Evolutionary conservation across 768 basidiomycete species (phyloP), one percentile per base, ranked within the genome.

Genomic region (Suillus bovinus): DNA sequence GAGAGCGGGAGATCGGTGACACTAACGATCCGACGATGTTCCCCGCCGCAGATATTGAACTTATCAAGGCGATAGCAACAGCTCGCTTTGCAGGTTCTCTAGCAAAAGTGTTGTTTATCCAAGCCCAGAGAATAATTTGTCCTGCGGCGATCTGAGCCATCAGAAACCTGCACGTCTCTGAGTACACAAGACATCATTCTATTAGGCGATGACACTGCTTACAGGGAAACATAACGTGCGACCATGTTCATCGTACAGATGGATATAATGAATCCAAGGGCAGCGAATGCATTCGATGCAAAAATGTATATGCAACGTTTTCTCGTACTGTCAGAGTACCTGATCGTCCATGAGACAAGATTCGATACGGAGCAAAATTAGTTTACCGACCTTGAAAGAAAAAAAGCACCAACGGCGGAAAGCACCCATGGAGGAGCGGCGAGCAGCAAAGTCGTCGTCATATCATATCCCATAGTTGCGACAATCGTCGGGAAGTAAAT

Each of bases 61-160:
- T 91, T 68, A 93, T 85, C 59, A 90, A 72, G 0, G 91, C 93
- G 41, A 94, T 78, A 16, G 88, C 88, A n/a, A 93, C 87, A 5
- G 92, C 89, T 11, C 93, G 86, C 73, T 94, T 94, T 24, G 87
- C 84, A 2, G 92, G 85, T n/a, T 92, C 86, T n/a, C 87, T 84
- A 34, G 91, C 84, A 73, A 95, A 79, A 8, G 79, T 77, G 63
- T 79, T 82, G 52, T 78, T 78, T 58, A 83, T 75, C 82, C 80
- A 81, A 8, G 44, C 61, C 31, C 49, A 62, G 33, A 89, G 85
- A 62, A 81, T 80, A 63, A 91, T 84, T 72, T 87, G 88, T 5
- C 83, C 90, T 1, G 86, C 80, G 68, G 89, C 88, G 1, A 84
- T 83, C 67, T 86, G 84, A 4, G 88, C 86, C 84, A 89, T 86